These are phyloP conservation scores for Metarhizium album DNA, from an alignment of 2,329 filamentous ascomycete genomes.

Conservation along the genomic window DNA sequence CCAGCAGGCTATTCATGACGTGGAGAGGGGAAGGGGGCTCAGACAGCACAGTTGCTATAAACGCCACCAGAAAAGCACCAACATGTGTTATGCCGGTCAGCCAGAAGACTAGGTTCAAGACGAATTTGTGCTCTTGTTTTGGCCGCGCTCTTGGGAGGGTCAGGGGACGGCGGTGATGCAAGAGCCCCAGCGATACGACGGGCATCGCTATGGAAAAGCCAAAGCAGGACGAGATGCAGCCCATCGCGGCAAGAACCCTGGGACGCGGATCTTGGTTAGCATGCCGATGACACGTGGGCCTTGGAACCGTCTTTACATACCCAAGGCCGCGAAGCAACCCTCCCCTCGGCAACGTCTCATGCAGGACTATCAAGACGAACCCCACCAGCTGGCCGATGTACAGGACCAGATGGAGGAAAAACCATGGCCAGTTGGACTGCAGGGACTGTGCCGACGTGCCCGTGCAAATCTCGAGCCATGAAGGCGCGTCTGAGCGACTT, in stretches of 20 bases:
- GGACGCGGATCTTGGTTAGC: neutral
- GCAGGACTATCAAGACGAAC: conserved; percentile 2
- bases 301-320: too few species aligned
- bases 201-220: conserved; percentile 8
- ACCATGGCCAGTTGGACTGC: conserved; percentile 7
- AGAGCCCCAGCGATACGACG: neutral
- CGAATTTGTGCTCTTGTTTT: neutral
- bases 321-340: neutral
- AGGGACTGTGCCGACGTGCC: conserved; percentile 1
- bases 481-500: neutral
- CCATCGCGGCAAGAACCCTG: neutral
- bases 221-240: neutral
- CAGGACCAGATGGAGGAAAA: conserved; percentile 8
- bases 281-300: too few species aligned
- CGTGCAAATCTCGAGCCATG: neutral
- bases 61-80: conserved; percentile 6
- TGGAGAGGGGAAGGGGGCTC: neutral
- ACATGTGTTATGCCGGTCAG: conserved; percentile 5
- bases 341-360: neutral
- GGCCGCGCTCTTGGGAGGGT: neutral
- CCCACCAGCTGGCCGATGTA: conserved; percentile 7
- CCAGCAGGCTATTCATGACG: conserved; percentile 5
- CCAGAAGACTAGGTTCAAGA: conserved; percentile 2
- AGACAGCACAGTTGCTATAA: neutral
- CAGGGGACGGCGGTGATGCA: neutral